These are phyloP conservation scores for Hemileia vastatrix DNA, from an alignment of 1,284 basidiomycete genomes.

Conservation along the genomic window DNA sequence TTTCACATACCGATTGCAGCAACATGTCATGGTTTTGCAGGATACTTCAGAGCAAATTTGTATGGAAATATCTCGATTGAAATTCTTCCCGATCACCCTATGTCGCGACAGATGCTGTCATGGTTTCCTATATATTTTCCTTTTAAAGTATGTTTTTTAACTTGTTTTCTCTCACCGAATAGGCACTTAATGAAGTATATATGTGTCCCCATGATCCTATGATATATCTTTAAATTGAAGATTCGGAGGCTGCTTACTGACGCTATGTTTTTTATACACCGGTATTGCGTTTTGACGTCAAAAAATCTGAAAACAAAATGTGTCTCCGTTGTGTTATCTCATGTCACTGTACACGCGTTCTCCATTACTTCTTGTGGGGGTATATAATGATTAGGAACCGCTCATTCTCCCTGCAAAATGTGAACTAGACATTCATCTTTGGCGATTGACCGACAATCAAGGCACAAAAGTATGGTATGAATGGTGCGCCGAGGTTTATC, in stretches of 20 bases:
- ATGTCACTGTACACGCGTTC: neutral
- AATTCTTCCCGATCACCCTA: constrained; percentile 77
- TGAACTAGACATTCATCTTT: constrained; percentile 85
- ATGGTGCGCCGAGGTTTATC: constrained; percentile 92
- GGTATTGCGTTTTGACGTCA: constrained; percentile 50
- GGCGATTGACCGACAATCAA: constrained; percentile 69
- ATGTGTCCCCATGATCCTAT: too few species aligned
- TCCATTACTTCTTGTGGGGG: neutral
- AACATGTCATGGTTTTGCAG: constrained; percentile 90
- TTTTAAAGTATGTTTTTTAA: constrained; percentile 29
- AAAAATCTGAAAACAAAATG: constrained; percentile 26
- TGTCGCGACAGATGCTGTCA: constrained; percentile 90
- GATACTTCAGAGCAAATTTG: constrained; percentile 92
- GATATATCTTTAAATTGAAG: too few species aligned
- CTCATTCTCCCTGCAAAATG: constrained; percentile 83
- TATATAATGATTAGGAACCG: constrained; percentile 56
- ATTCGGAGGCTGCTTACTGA: too few species aligned
- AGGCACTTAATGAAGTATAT: too few species aligned
- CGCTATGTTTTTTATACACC: neutral
- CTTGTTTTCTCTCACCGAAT: neutral
- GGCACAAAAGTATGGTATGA: constrained; percentile 91
- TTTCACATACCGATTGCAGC: constrained; percentile 93
- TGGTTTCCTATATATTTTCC: constrained; percentile 99
- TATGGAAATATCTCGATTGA: constrained; percentile 82
- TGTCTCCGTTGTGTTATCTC: neutral